These are phyloP conservation scores for Wilcoxina mikolae DNA, from an alignment of 495 filamentous ascomycete species.

Conservation along the genomic window DNA sequence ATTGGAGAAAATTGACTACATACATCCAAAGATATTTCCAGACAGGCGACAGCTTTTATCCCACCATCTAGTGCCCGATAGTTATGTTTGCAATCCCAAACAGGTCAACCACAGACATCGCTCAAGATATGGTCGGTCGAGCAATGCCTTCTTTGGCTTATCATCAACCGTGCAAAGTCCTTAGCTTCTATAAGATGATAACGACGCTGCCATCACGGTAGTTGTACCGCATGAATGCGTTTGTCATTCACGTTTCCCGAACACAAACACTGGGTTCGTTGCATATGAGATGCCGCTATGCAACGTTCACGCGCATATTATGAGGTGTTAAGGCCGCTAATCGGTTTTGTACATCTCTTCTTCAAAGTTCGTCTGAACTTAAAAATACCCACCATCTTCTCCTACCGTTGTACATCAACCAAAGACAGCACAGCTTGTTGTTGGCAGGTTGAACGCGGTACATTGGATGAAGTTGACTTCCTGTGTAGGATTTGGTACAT, in stretches of 20 bases:
- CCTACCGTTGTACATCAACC: neutral
- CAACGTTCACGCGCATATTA: too few species aligned
- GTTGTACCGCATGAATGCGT: neutral
- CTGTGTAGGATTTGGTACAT: neutral
- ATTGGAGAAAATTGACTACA: too few species aligned
- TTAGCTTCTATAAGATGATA: too few species aligned
- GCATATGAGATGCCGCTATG: neutral
- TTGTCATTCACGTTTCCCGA: neutral
- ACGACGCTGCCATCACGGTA: too few species aligned
- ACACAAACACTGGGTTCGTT: neutral
- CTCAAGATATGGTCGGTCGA: too few species aligned
- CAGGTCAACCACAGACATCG: too few species aligned
- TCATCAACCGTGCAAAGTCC: too few species aligned
- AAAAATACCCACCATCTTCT: neutral
- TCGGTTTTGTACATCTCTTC: neutral
- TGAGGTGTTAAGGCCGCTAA: neutral
- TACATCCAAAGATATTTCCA: too few species aligned
- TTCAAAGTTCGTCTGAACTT: neutral
- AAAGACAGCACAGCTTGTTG: neutral
- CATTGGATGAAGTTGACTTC: neutral
- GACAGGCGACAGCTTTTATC: too few species aligned
- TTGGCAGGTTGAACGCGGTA: neutral
- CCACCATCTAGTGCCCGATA: too few species aligned
- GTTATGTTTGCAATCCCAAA: too few species aligned
- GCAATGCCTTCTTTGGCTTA: too few species aligned